Percentiles rank a stretch among this genome's conserved stretches.
These are phyloP conservation scores for Hypoxylon intermedium DNA, from an alignment of 495 filamentous ascomycete genomes.

Conservation along the genomic window DNA sequence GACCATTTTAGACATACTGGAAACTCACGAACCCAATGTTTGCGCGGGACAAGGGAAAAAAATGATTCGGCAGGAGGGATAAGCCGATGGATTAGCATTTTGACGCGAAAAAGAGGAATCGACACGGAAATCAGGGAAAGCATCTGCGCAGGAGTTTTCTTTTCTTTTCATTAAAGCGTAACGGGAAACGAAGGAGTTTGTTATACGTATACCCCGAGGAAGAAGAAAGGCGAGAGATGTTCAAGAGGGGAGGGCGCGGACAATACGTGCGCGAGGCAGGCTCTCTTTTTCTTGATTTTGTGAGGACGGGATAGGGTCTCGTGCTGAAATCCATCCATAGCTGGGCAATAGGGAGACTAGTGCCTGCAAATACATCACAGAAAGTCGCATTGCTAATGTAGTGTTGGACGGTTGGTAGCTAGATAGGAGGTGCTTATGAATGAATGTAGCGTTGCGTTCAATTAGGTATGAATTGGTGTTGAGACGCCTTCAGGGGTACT, in stretches of 20 bases:
- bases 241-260: neutral
- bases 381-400: no score
- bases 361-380: no score
- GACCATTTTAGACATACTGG: constrained; percentile 32
- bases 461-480: no score
- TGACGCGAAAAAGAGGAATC: constrained; percentile 19
- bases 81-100: constrained; percentile 20
- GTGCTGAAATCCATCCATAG: no score
- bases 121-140: constrained; percentile 12
- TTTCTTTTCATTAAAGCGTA: constrained; percentile 16
- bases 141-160: constrained; percentile 35
- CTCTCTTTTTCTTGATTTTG: constrained; percentile 1
- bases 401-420: constrained; percentile 3
- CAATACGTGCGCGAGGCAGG: neutral
- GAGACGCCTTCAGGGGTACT: no score
- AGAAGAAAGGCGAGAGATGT: neutral
- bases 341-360: no score
- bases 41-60: constrained; percentile 17
- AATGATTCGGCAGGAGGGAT: neutral
- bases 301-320: no score
- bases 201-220: constrained; percentile 40
- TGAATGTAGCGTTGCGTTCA: constrained; percentile 4
- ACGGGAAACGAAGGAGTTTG: constrained; percentile 35
- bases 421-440: constrained; percentile 5
- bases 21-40: constrained; percentile 31